Evolutionary conservation across 495 filamentous ascomycete genomes (phyloP), one percentile per base, ranked within the genome.

Genomic region (Penicillium roqueforti): DNA sequence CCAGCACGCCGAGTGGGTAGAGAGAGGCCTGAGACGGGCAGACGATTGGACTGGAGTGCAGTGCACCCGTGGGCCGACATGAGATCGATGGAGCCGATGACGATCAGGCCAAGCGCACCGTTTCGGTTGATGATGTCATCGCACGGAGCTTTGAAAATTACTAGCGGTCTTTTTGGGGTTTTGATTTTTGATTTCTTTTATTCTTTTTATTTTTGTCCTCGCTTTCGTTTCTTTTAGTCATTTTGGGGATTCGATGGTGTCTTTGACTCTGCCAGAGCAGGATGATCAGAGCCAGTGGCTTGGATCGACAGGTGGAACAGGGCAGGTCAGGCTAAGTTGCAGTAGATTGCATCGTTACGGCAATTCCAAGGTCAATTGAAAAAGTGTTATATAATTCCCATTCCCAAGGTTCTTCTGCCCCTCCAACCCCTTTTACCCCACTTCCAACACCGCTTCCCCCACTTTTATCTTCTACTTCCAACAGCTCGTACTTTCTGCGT

Each of bases 41-140:
- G 41, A 10, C 52, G n/a, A 73, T 71, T 73, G 70, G 68, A 10
- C 26, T 45, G 31, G 42, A 56, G 28, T 19, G 46, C 51, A 54
- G 58, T 62, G 61, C 60, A 54, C 59, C 67, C 68, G 61, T 65
- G 64, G 66, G 59, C 45, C 58, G 57, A 63, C 58, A 59, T 63
- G 45, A 68, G 68, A 74, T 70, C 63, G 65, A 63, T 68, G 65
- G 68, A 67, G 69, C 62, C 64, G 61, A 72, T 74, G 68, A 72
- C 68, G 69, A 71, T 71, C 66, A 56, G 68, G 56, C 61, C 66
- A 66, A 69, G 63, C 66, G 62, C 60, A 48, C 57, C 59, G 60
- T 67, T 67, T 66, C 58, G 58, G 36, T 34, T 16, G 23, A 48
- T 72, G 69, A 72, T 69, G 68, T 72, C 69, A 72, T 70, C 5